A percentile compares a stretch with the other conserved stretches of the same genome.
These are phyloP conservation scores for Anastatica hierochuntica DNA, from an alignment of 345 rosid species.

Conservation along the genomic window DNA sequence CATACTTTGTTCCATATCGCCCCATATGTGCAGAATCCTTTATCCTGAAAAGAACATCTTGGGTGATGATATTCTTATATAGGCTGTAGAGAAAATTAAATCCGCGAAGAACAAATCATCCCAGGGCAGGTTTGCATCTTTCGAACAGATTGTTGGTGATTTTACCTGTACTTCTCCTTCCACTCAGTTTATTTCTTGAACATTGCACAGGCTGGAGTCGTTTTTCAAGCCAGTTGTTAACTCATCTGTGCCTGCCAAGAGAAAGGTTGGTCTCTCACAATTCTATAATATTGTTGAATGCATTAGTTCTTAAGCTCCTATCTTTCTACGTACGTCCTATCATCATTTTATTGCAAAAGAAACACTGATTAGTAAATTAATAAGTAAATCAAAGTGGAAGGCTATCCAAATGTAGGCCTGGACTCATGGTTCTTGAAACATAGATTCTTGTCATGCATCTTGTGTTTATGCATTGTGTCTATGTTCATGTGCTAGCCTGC, in stretches of 20 bases:
- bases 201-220: constrained; percentile 49
- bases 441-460: constrained; percentile 5
- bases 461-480: background rate
- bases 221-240: constrained; percentile 65
- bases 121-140: constrained; percentile 72
- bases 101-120: constrained; percentile 86
- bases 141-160: background rate
- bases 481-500: background rate
- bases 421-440: background rate
- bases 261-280: constrained; percentile 46
- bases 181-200: constrained; percentile 5
- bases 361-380: too few species aligned
- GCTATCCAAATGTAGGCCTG: background rate
- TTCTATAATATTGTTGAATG: background rate
- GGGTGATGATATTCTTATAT: background rate
- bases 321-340: background rate
- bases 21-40: background rate
- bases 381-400: too few species aligned
- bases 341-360: background rate
- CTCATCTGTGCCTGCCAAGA: constrained; percentile 44
- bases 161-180: constrained; percentile 1
- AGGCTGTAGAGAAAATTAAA: constrained; percentile 88
- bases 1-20: background rate
- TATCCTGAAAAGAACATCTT: background rate
- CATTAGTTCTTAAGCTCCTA: background rate